Conservation (phyloP, 192 early-diverging fungal genomes). For the Gorgonomyces haynaldii region DNA sequence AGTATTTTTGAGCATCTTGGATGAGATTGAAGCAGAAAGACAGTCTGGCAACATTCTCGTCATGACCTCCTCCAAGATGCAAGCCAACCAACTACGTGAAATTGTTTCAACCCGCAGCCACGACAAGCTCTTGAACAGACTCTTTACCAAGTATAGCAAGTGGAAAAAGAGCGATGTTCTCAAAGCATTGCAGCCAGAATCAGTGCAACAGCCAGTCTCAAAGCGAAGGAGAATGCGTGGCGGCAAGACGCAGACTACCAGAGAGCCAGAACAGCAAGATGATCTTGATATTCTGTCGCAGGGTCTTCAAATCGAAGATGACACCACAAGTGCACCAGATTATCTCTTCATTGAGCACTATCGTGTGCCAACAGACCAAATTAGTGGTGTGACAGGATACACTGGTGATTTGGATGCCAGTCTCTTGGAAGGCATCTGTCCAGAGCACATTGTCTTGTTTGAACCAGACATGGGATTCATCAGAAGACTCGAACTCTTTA, state of each 20-base stretch:
- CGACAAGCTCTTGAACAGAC: conserved; percentile 25
- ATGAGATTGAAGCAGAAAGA: conserved; percentile 69
- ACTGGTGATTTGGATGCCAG: conserved; percentile 52
- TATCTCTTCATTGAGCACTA: neutral
- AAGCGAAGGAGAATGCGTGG: neutral
- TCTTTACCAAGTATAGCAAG: conserved; percentile 67
- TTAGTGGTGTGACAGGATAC: no score
- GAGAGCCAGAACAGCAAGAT: neutral
- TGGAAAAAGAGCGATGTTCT: conserved; percentile 9
- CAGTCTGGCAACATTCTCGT: conserved; percentile 13
- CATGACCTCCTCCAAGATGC: conserved; percentile 12
- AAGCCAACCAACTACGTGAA: neutral
- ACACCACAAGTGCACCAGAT: neutral
- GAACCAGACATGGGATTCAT: conserved; percentile 82
- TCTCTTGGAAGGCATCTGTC: conserved; percentile 55
- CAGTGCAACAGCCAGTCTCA: neutral
- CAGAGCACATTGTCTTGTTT: conserved; percentile 81
- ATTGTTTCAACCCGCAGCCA: conserved; percentile 14
- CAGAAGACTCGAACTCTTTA: conserved; percentile 68
- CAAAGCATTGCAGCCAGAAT: neutral
- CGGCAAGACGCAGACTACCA: neutral
- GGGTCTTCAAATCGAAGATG: neutral
- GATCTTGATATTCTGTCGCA: no score
- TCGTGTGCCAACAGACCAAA: no score
- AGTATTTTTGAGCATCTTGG: conserved; percentile 54